phyloP scores from a whole-genome alignment of 2,329 filamentous ascomycete species.

The Dichotomopilus funicola region DNA sequence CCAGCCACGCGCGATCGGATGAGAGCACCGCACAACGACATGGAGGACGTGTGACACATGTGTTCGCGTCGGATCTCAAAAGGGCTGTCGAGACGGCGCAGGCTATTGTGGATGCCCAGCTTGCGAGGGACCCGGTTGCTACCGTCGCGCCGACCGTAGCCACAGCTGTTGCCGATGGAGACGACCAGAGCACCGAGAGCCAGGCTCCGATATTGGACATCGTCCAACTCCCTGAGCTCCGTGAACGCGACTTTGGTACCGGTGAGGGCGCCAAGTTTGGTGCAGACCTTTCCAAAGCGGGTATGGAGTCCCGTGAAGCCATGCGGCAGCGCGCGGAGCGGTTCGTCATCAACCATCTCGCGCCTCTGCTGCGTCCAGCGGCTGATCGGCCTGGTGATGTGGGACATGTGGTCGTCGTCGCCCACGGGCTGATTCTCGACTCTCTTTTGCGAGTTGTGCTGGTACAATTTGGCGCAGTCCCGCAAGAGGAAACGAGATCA shows the following conservation, averaged over 20 bases:
- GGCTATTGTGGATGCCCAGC: slow-evolving; percentile 54
- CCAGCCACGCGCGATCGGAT: slow-evolving; percentile 20
- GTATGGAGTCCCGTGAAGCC: slow-evolving; percentile 60
- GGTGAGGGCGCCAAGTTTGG: slow-evolving; percentile 60
- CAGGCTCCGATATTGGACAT: slow-evolving; percentile 28
- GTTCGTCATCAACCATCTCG: slow-evolving; percentile 61
- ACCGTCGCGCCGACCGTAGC: background rate
- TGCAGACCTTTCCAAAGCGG: slow-evolving; percentile 31
- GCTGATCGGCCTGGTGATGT: slow-evolving; percentile 21
- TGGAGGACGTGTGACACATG: slow-evolving; percentile 42
- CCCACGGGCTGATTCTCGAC: slow-evolving; percentile 76
- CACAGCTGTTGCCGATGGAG: background rate
- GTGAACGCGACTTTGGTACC: slow-evolving; percentile 69
- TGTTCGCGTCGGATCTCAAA: slow-evolving; percentile 74
- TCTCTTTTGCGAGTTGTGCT: slow-evolving; percentile 60
- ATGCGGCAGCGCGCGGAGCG: slow-evolving; percentile 57
- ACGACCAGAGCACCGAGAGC: background rate
- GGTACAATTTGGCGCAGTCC: slow-evolving; percentile 39
- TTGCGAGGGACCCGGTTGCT: background rate
- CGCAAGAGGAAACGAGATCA: slow-evolving; percentile 15
- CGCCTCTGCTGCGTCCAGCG: slow-evolving; percentile 44
- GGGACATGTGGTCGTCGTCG: slow-evolving; percentile 57
- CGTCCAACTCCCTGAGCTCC: slow-evolving; percentile 43
- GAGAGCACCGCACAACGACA: slow-evolving; percentile 10
- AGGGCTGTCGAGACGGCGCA: slow-evolving; percentile 67